Evolutionary conservation across 345 rosid genomes (phyloP), one percentile per base, ranked within the genome.

Genomic region (Syzygium jambos): DNA sequence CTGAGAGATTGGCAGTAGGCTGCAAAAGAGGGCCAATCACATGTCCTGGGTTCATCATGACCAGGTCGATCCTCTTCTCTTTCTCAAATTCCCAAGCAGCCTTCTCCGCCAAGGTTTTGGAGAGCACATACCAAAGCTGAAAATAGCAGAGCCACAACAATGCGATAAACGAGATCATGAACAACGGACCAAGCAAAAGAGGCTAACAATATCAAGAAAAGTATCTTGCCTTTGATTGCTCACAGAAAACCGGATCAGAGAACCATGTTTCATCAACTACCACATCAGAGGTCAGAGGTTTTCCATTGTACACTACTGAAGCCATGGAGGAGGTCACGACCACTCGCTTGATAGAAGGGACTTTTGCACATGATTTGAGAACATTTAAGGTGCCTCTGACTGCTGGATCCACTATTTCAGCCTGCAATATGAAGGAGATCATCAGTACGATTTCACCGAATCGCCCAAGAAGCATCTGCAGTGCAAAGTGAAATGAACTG

Each of bases 361-460:
- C 89, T 83, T 87, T 91, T 15, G 90, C 88, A 56, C 90, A 86
- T 13, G 93, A 91, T 68, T 83, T 87, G 2, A 92, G 85, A 84
- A 92, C 92, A 86, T 92, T 91, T 19, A 88, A 43, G 1, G 93
- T 92, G 68, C 94, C 93, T 85, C 85, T 89, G 22, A 92, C 86
- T 9, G 93, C 92, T 53, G 93, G 93, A 63, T 90, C 93, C 52
- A 91, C 34, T 15, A 90, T 85, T 84, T 91, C 89, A 10, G 78
- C 86, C 92, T 92, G 91, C 23, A 46, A 57, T 29, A 11, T 2
- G 17, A 41, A 68, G 38, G 46, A 19, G 80, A 68, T 55, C 9
- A 55, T 21, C 25, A 21, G 8, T 55, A 55, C 25, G 59, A 55
- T 55, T 55, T 55, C 17, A 9, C 59, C 11, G 11, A 55, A 55